These are phyloP conservation scores for Exserohilum turcica DNA, from an alignment of 2,329 filamentous ascomycete genomes.

Conservation along the genomic window DNA sequence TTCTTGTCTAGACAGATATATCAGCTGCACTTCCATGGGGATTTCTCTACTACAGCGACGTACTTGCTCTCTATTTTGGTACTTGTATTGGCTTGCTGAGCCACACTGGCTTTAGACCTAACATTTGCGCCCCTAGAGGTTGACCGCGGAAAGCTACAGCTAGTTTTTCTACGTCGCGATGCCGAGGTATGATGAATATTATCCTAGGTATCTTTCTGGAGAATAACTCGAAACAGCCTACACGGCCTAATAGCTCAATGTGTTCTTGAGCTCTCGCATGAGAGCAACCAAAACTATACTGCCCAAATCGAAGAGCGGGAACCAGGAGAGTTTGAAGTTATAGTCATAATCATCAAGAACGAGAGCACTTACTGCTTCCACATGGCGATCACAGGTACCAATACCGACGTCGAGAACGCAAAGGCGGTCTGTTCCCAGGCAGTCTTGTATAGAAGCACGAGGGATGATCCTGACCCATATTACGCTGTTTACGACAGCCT, in stretches of 20 bases:
- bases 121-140: background rate
- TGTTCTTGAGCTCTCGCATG: constrained; percentile 1
- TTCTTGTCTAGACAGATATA: background rate
- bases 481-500: constrained; percentile 7
- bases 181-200: background rate
- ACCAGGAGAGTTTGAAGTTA: constrained; percentile 1
- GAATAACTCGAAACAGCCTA: constrained; percentile 3
- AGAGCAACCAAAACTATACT: background rate
- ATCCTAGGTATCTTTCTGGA: background rate
- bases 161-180: background rate
- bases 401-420: constrained; percentile 9
- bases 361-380: constrained; percentile 4
- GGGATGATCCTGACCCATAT: constrained; percentile 4
- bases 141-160: background rate
- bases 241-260: constrained; percentile 1
- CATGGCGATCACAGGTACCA: constrained; percentile 2
- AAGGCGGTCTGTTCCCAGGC: constrained; percentile 5
- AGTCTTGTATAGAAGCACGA: constrained; percentile 9
- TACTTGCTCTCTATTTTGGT: constrained; percentile 1
- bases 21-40: background rate
- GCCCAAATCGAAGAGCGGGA: background rate
- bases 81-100: constrained; percentile 4
- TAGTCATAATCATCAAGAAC: constrained; percentile 1
- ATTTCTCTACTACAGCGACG: background rate
- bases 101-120: background rate